A percentile compares a stretch with the other conserved stretches of the same genome.
These are phyloP conservation scores for Termitomyces sp. DNA, from an alignment of 768 basidiomycete genomes.

Conservation along the genomic window DNA sequence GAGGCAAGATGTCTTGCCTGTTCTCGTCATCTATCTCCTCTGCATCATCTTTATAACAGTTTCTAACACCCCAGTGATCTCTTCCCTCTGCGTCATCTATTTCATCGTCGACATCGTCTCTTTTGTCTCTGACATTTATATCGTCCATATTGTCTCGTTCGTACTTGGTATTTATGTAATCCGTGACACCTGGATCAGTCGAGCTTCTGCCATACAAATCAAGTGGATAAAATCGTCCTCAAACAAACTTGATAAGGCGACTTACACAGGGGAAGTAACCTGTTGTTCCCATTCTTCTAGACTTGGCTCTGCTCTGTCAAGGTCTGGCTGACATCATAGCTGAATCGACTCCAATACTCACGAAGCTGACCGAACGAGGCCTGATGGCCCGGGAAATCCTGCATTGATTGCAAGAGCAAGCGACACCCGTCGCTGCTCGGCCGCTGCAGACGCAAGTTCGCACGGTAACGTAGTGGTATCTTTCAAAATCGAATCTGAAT, in stretches of 20 bases:
- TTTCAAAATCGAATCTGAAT: background rate
- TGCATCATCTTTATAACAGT: background rate
- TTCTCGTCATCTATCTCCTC: background rate
- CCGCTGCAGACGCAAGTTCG: background rate
- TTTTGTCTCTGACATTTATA: background rate
- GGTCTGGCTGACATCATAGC: background rate
- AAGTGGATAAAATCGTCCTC: background rate
- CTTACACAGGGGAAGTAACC: background rate
- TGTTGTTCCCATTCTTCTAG: background rate
- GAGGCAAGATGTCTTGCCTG: background rate
- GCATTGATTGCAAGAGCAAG: background rate
- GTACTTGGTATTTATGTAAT: background rate
- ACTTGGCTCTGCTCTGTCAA: background rate
- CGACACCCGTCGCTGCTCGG: background rate
- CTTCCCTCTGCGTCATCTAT: background rate
- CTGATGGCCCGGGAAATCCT: constrained; percentile 12
- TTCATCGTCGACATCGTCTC: background rate
- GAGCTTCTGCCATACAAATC: background rate
- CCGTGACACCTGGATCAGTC: background rate
- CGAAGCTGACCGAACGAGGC: background rate
- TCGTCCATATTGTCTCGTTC: background rate
- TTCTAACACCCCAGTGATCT: background rate
- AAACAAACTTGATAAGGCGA: background rate
- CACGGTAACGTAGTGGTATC: background rate
- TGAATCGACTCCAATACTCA: background rate